Evolutionary conservation across 2,329 filamentous ascomycete species (phyloP), one percentile per base, ranked within the genome.

Genomic region (Dactylellina parvicollis): DNA sequence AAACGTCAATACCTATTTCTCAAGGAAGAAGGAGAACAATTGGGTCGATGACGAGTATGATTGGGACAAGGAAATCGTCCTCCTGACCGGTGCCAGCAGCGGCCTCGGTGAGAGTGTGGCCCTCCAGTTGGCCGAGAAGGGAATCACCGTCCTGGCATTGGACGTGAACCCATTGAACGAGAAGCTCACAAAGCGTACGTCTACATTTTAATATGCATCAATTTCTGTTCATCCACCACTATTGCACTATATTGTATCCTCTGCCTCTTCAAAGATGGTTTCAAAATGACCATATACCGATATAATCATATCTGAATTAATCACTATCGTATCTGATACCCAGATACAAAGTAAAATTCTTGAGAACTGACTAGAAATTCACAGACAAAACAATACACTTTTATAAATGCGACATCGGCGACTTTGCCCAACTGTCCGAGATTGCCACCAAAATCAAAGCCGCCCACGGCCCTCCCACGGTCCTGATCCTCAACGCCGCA

Each of bases 401-500:
- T 32, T 73, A 60, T 30, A 20, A 47, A 22, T 73, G 69, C 60
- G 69, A 73, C 55, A 62, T 73, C 36, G 56, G 36, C 30, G 52
- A 73, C 32, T 66, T 55, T 28, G 8, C 36, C 28, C 32, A 40
- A 1, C 54, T 73, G 8, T 55, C 69, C 8, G 7, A 26, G 4
- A 26, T 59, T 20, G 69, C 69, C 9, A n/a, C 85, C 0, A 81
- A 85, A 2, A 74, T 74, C 34, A 62, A 49, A 20, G 32, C 57
- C n/a, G 66, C 76, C 10, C 78, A 80, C 47, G 80, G 80, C 44
- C 76, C 80, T 12, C 80, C 80, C 1, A 81, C 80, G 0, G 79
- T 81, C 54, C 77, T 81, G 1, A 74, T 81, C 46, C 81, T 81
- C 75, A 81, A 81, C 46, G 80, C 80, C 12, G 80, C 79, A 9